phyloP scores from a whole-genome alignment of 352 stramenopile genomes.

The Globisporangium okanoganense region DNA sequence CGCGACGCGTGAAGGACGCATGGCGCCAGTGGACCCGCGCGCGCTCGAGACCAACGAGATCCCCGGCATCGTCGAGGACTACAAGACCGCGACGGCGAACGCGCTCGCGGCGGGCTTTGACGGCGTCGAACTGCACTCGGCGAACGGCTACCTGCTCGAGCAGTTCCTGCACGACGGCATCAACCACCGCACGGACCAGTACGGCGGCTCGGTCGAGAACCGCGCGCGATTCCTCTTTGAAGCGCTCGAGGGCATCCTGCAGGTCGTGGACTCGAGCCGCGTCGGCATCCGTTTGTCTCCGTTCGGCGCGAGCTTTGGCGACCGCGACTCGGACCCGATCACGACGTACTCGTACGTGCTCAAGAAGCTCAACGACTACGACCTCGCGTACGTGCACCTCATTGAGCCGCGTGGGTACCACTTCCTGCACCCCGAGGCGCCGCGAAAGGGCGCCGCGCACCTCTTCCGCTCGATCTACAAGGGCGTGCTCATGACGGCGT shows the following conservation, averaged over 20 bases:
- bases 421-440: conserved; percentile 26
- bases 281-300: conserved; percentile 48
- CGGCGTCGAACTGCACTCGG: conserved; percentile 74
- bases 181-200: conserved; percentile 86
- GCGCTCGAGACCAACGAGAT: conserved; percentile 76
- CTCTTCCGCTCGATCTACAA: conserved; percentile 39
- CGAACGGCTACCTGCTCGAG: conserved; percentile 89
- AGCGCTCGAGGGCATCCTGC: conserved; percentile 53
- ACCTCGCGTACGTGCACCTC: conserved; percentile 57
- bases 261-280: conserved; percentile 25
- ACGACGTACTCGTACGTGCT: conserved; percentile 50
- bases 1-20: conserved; percentile 36
- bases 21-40: conserved; percentile 45
- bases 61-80: conserved; percentile 63
- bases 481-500: conserved; percentile 34
- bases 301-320: conserved; percentile 45
- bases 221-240: conserved; percentile 76
- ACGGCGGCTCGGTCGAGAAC: conserved; percentile 86
- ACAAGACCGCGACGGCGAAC: conserved; percentile 28
- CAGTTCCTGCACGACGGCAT: conserved; percentile 67
- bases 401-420: conserved; percentile 56
- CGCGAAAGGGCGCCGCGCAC: conserved; percentile 34
- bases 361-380: conserved; percentile 49
- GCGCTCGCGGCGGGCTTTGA: conserved; percentile 75
- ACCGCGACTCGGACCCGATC: conserved; percentile 40